Evolutionary conservation across 2,329 filamentous ascomycete species (phyloP).

Genomic region (Huntiella savannae): DNA sequence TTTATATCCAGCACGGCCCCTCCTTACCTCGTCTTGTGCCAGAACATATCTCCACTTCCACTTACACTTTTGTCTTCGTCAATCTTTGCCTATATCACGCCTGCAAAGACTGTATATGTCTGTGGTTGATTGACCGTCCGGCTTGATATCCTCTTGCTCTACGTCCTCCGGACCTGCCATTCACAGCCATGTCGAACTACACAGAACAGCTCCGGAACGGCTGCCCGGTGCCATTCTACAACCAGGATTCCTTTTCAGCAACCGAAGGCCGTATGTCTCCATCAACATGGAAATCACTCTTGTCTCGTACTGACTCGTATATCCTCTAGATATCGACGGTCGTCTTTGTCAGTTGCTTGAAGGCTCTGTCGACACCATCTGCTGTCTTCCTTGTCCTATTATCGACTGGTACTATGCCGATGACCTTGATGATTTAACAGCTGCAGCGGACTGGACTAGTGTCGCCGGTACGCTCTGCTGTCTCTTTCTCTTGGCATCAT

Average conservation of each 20-base stretch:
- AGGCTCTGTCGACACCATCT: slow-evolving; percentile 29
- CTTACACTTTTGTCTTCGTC: too few species aligned
- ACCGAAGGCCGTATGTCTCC: slow-evolving; percentile 12
- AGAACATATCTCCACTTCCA: too few species aligned
- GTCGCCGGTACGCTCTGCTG: slow-evolving; percentile 54
- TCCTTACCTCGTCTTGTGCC: too few species aligned
- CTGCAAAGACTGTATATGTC: background rate
- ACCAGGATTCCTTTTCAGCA: slow-evolving; percentile 6
- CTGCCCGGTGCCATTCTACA: slow-evolving; percentile 12
- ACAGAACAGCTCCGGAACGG: slow-evolving; percentile 8
- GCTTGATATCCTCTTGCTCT: background rate
- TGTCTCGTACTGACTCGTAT: slow-evolving; percentile 15
- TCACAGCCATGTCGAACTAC: slow-evolving; percentile 5
- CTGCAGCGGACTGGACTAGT: slow-evolving; percentile 64
- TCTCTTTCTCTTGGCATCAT: slow-evolving; percentile 61
- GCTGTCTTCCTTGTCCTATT: slow-evolving; percentile 80
- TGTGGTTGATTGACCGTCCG: background rate
- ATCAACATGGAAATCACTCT: slow-evolving; percentile 10
- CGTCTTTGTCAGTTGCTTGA: slow-evolving; percentile 31
- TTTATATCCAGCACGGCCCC: too few species aligned
- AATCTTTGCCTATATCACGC: background rate
- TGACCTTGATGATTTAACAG: slow-evolving; percentile 38
- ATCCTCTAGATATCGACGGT: slow-evolving; percentile 33
- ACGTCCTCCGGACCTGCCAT: background rate
- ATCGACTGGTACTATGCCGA: slow-evolving; percentile 56